Evolutionary conservation across 2,329 filamentous ascomycete genomes (phyloP).

Genomic region (Ophiostoma sp.): DNA sequence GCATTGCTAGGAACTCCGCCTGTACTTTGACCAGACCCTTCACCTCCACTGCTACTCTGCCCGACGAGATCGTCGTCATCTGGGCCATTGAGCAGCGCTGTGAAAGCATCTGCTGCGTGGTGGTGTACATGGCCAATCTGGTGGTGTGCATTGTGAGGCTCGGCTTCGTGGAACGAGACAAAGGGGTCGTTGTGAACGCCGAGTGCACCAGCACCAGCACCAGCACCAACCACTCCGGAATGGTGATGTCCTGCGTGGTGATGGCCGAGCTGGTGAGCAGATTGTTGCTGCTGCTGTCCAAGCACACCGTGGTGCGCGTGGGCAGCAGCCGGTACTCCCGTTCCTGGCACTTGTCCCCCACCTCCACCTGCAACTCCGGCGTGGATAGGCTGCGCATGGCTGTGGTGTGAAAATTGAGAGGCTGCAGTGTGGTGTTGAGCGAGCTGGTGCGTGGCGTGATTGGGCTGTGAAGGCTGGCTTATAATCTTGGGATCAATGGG

Average conservation of each 20-base stretch:
- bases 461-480: slow-evolving; percentile 36
- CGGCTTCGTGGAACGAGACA: slow-evolving; percentile 36
- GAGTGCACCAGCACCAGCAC: background rate
- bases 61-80: slow-evolving; percentile 32
- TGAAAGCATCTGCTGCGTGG: slow-evolving; percentile 44
- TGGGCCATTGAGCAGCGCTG: slow-evolving; percentile 48
- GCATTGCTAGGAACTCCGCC: background rate
- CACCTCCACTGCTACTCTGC: slow-evolving; percentile 10
- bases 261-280: slow-evolving; percentile 25
- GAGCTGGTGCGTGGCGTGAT: background rate
- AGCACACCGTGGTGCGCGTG: background rate
- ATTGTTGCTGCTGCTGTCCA: slow-evolving; percentile 1
- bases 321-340: background rate
- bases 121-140: slow-evolving; percentile 29
- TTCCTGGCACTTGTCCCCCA: background rate
- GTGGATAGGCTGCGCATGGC: background rate
- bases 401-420: slow-evolving; percentile 13
- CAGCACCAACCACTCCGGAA: slow-evolving; percentile 15
- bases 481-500: slow-evolving; percentile 59
- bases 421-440: background rate
- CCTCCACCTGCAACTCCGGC: background rate
- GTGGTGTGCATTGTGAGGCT: slow-evolving; percentile 35
- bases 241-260: slow-evolving; percentile 29
- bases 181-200: slow-evolving; percentile 31
- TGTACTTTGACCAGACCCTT: slow-evolving; percentile 4